A percentile compares a stretch with the other conserved stretches of the same genome.
Conservation (phyloP, 2,329 filamentous ascomycete genomes). For the Colletotrichum sp. region DNA sequence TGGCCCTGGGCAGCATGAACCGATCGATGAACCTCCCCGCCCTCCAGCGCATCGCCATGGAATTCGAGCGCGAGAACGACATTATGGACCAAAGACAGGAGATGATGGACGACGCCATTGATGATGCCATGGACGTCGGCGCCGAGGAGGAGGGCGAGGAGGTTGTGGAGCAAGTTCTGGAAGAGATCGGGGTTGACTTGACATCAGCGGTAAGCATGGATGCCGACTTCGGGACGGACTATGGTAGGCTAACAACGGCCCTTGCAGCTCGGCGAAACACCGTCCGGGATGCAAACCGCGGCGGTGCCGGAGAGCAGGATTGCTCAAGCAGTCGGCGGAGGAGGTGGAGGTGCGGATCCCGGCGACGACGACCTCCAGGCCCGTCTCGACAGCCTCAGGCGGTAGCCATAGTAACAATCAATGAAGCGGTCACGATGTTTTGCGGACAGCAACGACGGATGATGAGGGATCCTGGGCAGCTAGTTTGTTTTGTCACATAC, state of each 20-base stretch:
- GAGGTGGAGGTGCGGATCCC: constrained; percentile 62
- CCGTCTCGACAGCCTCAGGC: constrained; percentile 83
- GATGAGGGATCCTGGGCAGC: background rate
- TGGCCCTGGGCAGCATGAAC: constrained; percentile 95
- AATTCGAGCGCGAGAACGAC: constrained; percentile 98
- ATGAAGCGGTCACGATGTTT: background rate
- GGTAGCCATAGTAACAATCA: constrained; percentile 35
- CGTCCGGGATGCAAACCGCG: constrained; percentile 78
- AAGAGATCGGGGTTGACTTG: constrained; percentile 95
- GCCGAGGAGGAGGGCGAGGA: constrained; percentile 97
- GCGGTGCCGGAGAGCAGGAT: constrained; percentile 77
- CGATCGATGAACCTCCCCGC: constrained; percentile 96
- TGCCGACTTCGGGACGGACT: background rate
- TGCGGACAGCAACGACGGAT: background rate
- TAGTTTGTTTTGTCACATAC: constrained; percentile 16
- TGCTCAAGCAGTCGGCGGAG: constrained; percentile 82
- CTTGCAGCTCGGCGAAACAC: constrained; percentile 85
- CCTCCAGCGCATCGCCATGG: constrained; percentile 95
- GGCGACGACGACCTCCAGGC: constrained; percentile 96
- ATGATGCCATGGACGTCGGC: constrained; percentile 89
- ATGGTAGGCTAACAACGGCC: constrained; percentile 27
- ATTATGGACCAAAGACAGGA: constrained; percentile 99
- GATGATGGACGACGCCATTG: constrained; percentile 99
- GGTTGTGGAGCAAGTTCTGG: constrained; percentile 93
- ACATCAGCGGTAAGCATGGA: constrained; percentile 77